These are phyloP conservation scores for Leavenworthia alabamica DNA, from an alignment of 345 rosid genomes.

Conservation along the genomic window DNA sequence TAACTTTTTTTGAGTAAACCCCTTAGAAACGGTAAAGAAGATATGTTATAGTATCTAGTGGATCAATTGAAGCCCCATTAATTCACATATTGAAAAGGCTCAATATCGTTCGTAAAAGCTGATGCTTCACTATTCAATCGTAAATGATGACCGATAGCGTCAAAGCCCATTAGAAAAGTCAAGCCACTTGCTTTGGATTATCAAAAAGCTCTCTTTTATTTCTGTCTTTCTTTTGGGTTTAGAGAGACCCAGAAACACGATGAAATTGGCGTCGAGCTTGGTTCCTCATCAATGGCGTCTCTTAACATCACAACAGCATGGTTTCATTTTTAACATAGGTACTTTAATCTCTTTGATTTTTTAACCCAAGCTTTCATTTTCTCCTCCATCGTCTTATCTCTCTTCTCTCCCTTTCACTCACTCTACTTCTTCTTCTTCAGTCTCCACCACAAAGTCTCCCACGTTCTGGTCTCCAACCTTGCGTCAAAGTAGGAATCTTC, in stretches of 20 bases:
- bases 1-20: no score
- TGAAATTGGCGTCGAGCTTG: conserved; percentile 31
- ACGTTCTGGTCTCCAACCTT: conserved; percentile 26
- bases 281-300: conserved; percentile 33
- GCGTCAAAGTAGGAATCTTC: conserved; percentile 49
- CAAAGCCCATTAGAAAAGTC: background rate
- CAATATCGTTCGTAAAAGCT: no score
- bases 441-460: conserved; percentile 10
- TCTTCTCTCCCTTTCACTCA: background rate
- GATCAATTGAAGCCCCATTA: no score
- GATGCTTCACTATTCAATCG: background rate
- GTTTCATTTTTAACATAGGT: conserved; percentile 18
- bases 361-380: background rate
- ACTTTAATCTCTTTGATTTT: background rate
- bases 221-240: background rate
- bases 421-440: conserved; percentile 8
- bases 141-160: background rate
- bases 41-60: no score
- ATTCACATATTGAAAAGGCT: no score
- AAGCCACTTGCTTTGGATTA: background rate
- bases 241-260: background rate
- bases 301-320: conserved; percentile 18
- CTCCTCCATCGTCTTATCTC: background rate
- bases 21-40: no score
- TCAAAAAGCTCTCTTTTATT: background rate